These are phyloP conservation scores for Colletotrichum tamarilloi DNA, from an alignment of 2,329 filamentous ascomycete genomes.

Conservation along the genomic window DNA sequence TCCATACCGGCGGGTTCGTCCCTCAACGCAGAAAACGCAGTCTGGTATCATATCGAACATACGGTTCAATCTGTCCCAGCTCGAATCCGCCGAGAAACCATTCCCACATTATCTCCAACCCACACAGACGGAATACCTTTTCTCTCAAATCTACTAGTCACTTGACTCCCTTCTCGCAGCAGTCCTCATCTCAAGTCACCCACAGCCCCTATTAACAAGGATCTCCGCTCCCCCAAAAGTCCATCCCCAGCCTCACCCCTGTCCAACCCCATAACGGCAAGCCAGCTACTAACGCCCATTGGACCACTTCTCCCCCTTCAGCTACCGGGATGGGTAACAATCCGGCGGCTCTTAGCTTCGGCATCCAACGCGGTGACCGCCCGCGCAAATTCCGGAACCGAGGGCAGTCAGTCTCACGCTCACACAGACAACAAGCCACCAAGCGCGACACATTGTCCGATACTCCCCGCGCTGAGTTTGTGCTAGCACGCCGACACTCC, in stretches of 20 bases:
- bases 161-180: neutral
- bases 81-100: too few relatives aligned
- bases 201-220: neutral
- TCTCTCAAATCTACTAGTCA: neutral
- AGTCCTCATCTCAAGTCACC: too few relatives aligned
- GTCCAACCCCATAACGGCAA: neutral
- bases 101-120: too few relatives aligned
- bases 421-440: neutral
- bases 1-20: neutral
- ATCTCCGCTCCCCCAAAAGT: neutral
- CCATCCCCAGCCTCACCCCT: neutral
- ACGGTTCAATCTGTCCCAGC: too few relatives aligned
- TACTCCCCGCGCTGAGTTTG: neutral
- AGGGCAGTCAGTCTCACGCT: neutral
- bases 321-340: neutral
- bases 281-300: neutral
- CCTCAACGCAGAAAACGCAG: too few relatives aligned
- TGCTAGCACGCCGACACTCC: neutral
- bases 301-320: neutral
- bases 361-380: neutral
- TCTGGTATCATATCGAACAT: too few relatives aligned
- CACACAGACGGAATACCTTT: too few relatives aligned
- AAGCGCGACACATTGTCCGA: neutral
- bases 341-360: neutral
- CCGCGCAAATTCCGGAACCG: neutral